A percentile compares a stretch with the other conserved stretches of the same genome.
phyloP scores from a whole-genome alignment of 306 rosid species.

The Styphnolobium japonicum region DNA sequence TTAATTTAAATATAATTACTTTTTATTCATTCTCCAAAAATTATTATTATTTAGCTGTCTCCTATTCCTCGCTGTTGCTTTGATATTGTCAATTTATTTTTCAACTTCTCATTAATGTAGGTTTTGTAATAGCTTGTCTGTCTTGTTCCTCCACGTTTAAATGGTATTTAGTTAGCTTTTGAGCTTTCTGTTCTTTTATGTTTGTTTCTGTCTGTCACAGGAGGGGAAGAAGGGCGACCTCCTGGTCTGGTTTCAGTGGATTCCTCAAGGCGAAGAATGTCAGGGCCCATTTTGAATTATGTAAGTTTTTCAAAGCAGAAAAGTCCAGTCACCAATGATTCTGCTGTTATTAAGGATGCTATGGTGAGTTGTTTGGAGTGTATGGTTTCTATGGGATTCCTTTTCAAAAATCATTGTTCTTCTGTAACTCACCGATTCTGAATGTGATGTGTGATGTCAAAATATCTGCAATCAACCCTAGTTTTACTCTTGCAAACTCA shows the following conservation, averaged over 20 bases:
- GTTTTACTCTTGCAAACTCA: not conserved
- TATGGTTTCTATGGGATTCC: not conserved
- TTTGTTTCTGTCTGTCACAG: constrained; percentile 29
- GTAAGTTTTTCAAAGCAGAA: constrained; percentile 55
- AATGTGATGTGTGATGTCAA: not conserved
- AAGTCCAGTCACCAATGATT: constrained; percentile 44
- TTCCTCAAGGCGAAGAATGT: constrained; percentile 59
- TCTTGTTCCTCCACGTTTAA: not conserved
- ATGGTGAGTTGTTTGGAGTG: constrained; percentile 43
- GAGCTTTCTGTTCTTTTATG: not conserved
- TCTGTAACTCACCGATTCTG: not conserved
- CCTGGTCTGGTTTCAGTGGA: constrained; percentile 62
- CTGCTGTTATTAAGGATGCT: constrained; percentile 45
- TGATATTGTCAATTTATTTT: not conserved
- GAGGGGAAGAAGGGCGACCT: constrained; percentile 64
- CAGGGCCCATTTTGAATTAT: constrained; percentile 51
- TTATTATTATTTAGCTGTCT: not conserved
- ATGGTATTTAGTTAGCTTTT: not conserved
- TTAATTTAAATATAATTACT: not conserved
- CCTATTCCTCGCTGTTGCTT: not conserved
- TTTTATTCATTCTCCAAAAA: not conserved
- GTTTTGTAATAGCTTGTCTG: not conserved
- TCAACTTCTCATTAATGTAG: not conserved
- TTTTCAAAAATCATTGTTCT: not conserved
- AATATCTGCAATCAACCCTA: not conserved